Evolutionary conservation across 2,329 filamentous ascomycete species (phyloP).

Genomic region (Myriosclerotinia scirpicola): DNA sequence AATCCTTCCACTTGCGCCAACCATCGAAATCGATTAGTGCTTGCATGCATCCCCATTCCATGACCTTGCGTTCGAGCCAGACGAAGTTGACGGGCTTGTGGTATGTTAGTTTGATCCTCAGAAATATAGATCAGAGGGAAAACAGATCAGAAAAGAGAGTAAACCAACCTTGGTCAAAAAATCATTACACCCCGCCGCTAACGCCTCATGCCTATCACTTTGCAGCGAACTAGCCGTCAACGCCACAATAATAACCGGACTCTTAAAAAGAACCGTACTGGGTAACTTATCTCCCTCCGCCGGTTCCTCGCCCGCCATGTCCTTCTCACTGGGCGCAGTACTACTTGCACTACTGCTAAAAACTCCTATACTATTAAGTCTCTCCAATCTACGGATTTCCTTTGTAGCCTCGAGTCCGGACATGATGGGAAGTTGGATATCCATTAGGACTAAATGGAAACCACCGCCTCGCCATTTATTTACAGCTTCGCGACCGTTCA

Average conservation of each 20-base stretch:
- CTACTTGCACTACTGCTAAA: constrained; percentile 70
- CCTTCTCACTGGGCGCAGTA: constrained; percentile 48
- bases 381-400: constrained; percentile 86
- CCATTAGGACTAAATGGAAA: constrained; percentile 96
- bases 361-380: constrained; percentile 88
- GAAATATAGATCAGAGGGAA: not conserved
- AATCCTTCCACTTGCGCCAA: constrained; percentile 97
- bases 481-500: constrained; percentile 91
- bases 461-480: constrained; percentile 90
- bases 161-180: constrained; percentile 87
- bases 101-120: constrained; percentile 18
- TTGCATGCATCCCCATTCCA: constrained; percentile 99
- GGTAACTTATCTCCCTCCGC: constrained; percentile 68
- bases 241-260: constrained; percentile 95
- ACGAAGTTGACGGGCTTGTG: constrained; percentile 89
- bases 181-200: constrained; percentile 96
- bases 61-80: constrained; percentile 96
- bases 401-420: constrained; percentile 91
- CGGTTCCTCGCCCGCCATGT: constrained; percentile 45
- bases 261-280: constrained; percentile 78
- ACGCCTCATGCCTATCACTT: constrained; percentile 89
- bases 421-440: constrained; percentile 97
- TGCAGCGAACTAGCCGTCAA: constrained; percentile 92
- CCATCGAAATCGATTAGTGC: constrained; percentile 97
- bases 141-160: not conserved